A percentile compares a stretch with the other conserved stretches of the same genome.
Evolutionary conservation across 768 basidiomycete genomes (phyloP).

Genomic region (Krasilnikovozyma curviuscula): DNA sequence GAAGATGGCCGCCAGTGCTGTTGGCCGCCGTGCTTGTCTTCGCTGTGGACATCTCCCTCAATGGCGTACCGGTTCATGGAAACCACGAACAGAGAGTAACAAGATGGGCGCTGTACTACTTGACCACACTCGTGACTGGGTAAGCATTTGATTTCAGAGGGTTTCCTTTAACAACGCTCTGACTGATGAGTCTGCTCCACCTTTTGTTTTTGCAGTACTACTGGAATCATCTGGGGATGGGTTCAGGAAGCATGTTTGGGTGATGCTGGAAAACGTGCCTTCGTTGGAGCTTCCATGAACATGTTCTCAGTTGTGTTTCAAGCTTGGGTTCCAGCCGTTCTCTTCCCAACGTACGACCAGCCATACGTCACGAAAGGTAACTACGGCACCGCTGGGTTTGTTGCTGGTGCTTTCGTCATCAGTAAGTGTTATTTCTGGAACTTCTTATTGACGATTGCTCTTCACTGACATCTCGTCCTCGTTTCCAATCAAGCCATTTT

Average conservation of each 20-base stretch:
- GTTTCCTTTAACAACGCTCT: no score
- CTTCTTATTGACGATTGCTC: no score
- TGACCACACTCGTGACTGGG: constrained; percentile 4
- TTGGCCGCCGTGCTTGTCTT: no score
- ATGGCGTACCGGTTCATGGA: neutral
- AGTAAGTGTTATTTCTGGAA: no score
- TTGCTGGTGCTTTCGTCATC: neutral
- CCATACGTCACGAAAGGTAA: constrained; percentile 4
- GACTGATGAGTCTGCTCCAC: no score
- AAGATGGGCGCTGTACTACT: constrained; percentile 3
- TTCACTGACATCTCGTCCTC: no score
- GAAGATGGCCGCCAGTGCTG: no score
- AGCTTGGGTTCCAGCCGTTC: constrained; percentile 5
- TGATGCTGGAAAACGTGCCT: constrained; percentile 2
- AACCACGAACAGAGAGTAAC: neutral
- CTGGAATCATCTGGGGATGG: constrained; percentile 1
- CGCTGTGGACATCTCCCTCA: constrained; percentile 3
- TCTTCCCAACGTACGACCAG: constrained; percentile 3
- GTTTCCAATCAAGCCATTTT: no score
- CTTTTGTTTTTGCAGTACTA: no score
- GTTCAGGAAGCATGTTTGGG: constrained; percentile 1
- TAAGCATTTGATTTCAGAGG: no score
- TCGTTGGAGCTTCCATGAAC: constrained; percentile 2
- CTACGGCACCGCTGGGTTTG: constrained; percentile 1
- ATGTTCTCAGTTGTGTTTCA: constrained; percentile 3